Conservation (phyloP, 2,329 filamentous ascomycete species). For the Metarhizium anisopliae region DNA sequence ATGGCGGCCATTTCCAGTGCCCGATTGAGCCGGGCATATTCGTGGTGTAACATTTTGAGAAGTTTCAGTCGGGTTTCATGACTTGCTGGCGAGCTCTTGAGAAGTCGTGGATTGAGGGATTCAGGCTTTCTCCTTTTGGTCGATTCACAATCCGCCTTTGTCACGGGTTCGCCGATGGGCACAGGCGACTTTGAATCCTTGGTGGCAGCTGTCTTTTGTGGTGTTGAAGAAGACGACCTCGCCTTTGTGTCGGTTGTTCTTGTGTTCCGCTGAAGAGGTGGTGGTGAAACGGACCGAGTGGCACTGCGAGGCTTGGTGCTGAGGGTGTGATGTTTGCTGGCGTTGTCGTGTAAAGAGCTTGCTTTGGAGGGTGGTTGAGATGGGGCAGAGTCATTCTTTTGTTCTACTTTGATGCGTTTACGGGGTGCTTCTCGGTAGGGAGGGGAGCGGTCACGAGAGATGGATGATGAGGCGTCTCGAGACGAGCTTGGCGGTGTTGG, state of each 20-base stretch:
- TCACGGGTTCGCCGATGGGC: not conserved
- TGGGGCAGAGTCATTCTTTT: slow-evolving; percentile 1
- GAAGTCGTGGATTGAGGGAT: slow-evolving; percentile 56
- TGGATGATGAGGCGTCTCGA: not conserved
- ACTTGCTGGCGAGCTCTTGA: slow-evolving; percentile 47
- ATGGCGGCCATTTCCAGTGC: slow-evolving; percentile 42
- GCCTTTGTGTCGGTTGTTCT: slow-evolving; percentile 9
- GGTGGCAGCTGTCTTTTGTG: not conserved
- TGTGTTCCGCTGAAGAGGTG: slow-evolving; percentile 13
- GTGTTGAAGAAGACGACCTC: not conserved
- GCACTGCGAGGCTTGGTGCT: slow-evolving; percentile 9
- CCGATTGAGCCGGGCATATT: slow-evolving; percentile 59
- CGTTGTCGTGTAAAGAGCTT: not conserved
- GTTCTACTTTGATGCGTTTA: slow-evolving; percentile 21
- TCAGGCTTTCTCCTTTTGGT: slow-evolving; percentile 28
- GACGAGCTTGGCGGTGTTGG: slow-evolving; percentile 3
- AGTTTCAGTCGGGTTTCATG: slow-evolving; percentile 48
- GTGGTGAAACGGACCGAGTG: slow-evolving; percentile 24
- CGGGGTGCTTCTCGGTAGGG: slow-evolving; percentile 19
- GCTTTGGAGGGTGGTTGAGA: slow-evolving; percentile 4
- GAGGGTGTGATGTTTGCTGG: not conserved
- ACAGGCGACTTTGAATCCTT: not conserved
- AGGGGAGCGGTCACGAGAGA: not conserved
- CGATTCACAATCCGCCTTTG: not conserved
- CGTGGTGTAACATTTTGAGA: slow-evolving; percentile 54